Evolutionary conservation across 148 eudicot species (phyloP), one percentile per base, ranked within the genome.

Genomic region (Rhododendron molle): DNA sequence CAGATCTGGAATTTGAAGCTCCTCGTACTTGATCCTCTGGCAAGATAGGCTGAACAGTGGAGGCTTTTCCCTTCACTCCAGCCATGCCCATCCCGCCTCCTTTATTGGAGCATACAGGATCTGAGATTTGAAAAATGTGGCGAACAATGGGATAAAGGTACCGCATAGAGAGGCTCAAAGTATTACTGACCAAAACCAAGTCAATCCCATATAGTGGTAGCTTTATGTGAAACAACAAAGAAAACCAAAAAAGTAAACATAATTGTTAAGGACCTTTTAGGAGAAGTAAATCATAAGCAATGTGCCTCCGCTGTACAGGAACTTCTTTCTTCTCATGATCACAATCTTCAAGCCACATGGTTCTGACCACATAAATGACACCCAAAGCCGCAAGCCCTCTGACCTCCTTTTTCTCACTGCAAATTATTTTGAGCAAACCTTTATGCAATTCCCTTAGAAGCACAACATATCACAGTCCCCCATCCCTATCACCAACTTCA

Each of bases 261-360:
- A 76, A 86, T 46, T 54, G 67, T 28, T 56, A 18, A 83, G 86
- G 16, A 97, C 98, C 99, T 93, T 93, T 92, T 54, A 95, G 94
- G 83, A 91, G 92, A 86, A 97, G 95, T 89, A 93, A 85, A 91
- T 95, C 98, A 90, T 90, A 84, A 87, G 98, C 99, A 88, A 88
- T 92, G 91, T 97, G 99, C 93, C 91, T 91, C 85, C 87, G 92
- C 40, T 83, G 90, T 52, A 97, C 98, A 88, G 93, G 91, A 38
- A 94, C 89, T 91, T 97, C 99, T 90, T 89, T 97, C 89, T 91
- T 97, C 88, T 83, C 92, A 88, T 89, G 88, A 87, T 89, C 93
- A 88, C 99, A 97, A 76, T 95, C 98, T 89, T 95, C 98, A 72
- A 97, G 96, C 99, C 98, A 97, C 26, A 80, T 86, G 84, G 90